Conservation (phyloP, 2,329 filamentous ascomycete species). For the Ceratocystis cacaofunesta region DNA sequence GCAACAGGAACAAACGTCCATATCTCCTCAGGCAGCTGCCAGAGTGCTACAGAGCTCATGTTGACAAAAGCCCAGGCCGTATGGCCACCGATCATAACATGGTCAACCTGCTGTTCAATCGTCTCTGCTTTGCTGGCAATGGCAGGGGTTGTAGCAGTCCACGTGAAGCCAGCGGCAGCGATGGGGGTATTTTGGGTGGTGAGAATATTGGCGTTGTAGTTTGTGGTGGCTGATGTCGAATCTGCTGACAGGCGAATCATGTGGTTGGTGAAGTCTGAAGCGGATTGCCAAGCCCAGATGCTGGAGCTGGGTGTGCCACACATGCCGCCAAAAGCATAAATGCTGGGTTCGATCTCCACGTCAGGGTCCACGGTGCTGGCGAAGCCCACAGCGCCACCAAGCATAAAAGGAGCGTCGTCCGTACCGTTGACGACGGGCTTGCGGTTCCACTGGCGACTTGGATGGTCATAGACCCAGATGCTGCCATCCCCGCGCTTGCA, state of each 20-base stretch:
- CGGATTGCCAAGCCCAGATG: constrained; percentile 47
- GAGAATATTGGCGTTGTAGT: constrained; percentile 18
- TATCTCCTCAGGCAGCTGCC: constrained; percentile 68
- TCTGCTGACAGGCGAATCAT: constrained; percentile 47
- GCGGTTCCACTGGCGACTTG: constrained; percentile 22
- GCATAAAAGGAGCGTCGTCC: constrained; percentile 31
- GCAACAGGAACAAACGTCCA: constrained; percentile 59
- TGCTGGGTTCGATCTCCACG: constrained; percentile 28
- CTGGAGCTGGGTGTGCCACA: constrained; percentile 32
- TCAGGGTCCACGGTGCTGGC: constrained; percentile 41
- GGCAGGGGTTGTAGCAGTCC: constrained; percentile 58
- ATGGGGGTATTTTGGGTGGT: constrained; percentile 29
- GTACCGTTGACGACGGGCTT: constrained; percentile 17
- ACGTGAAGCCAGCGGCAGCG: constrained; percentile 72
- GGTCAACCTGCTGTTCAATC: constrained; percentile 59
- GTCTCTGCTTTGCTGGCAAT: constrained; percentile 51
- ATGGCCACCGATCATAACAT: constrained; percentile 73
- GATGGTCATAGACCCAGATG: constrained; percentile 53
- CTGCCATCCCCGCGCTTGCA: constrained; percentile 43
- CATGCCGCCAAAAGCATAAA: constrained; percentile 84
- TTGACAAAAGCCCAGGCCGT: constrained; percentile 76
- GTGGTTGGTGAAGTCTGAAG: constrained; percentile 62
- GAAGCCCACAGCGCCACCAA: constrained; percentile 49
- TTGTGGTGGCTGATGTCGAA: constrained; percentile 26
- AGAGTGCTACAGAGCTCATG: constrained; percentile 80